Base-by-base conservation (phyloP, 768 basidiomycete species). In the Dendrothele bispora region DNA sequence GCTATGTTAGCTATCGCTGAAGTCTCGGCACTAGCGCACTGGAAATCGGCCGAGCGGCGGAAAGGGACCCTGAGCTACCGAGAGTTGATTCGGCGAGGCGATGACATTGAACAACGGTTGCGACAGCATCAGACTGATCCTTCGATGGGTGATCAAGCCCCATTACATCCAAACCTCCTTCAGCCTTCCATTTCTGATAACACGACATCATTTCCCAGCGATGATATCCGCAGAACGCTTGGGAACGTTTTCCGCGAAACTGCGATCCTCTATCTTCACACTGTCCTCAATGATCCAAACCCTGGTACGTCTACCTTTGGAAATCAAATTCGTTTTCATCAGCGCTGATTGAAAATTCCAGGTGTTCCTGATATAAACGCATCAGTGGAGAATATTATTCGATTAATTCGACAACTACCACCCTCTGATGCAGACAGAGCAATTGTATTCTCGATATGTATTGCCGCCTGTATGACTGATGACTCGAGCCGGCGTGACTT, bases 1-100 rank as follows among this genome's bases (percentile, higher is more conserved):
- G 84, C 81, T 7, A 65, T 91, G 61, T 77, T 91, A 50, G 86
- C 82, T 29, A 77, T 91, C 50, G 88, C 83, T 20, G 88, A 91
- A 59, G 75, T 80, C 18, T 82, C 84, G n/a, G 73, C 76, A 6
- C 76, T 92, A 25, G 80, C 85, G 4, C 77, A 82, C 55, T 91
- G 90, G 89, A 91, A 90, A 64, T 63, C 70, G 20, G 71, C 74
- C 40, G 82, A 90, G 60, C 69, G 75, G 47, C 78, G 73, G 43
- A 82, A 82, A 48, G 83, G 83, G 36, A 77, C 79, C 28, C 71
- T 92, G 50, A 90, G 87, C 64, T 75, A 80, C 63, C 79, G 84
- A 49, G 88, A 90, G 55, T 77, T 92, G 27, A 76, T 91, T 48
- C 74, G 80, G 30, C 78, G 84, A n/a, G 88, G 86, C 41, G 81